A percentile compares a stretch with the other conserved stretches of the same genome.
Evolutionary conservation across 2,329 filamentous ascomycete species (phyloP).

Genomic region (Parastagonospora avenae): DNA sequence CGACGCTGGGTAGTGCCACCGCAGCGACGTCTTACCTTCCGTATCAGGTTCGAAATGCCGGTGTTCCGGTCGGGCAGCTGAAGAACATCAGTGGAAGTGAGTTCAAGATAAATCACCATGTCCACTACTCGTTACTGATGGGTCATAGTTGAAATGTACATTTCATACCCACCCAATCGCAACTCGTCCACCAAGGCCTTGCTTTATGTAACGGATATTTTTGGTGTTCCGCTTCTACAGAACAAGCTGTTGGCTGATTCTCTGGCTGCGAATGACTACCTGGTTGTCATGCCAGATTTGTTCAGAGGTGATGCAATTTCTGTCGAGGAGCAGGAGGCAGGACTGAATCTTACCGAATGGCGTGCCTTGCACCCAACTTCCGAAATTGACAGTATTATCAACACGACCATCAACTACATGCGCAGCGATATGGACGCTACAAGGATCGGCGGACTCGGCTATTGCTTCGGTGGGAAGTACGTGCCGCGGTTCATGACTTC

Average conservation of each 20-base stretch:
- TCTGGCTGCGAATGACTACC: slow-evolving; percentile 39
- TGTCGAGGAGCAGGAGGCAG: slow-evolving; percentile 60
- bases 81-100: slow-evolving; percentile 34
- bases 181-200: slow-evolving; percentile 31
- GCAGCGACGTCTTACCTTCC: slow-evolving; percentile 5
- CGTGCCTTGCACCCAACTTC: slow-evolving; percentile 51
- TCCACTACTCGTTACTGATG: not conserved
- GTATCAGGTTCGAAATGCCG: slow-evolving; percentile 16
- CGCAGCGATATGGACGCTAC: slow-evolving; percentile 60
- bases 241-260: slow-evolving; percentile 44
- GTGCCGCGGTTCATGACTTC: slow-evolving; percentile 65
- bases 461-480: slow-evolving; percentile 80
- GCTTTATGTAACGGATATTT: slow-evolving; percentile 45
- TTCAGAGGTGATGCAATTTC: slow-evolving; percentile 39
- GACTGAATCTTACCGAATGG: slow-evolving; percentile 64
- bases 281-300: slow-evolving; percentile 43
- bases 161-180: slow-evolving; percentile 22
- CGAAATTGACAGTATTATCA: slow-evolving; percentile 56
- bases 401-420: slow-evolving; percentile 61
- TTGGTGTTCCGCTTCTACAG: slow-evolving; percentile 38
- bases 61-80: slow-evolving; percentile 20
- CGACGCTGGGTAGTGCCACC: not conserved
- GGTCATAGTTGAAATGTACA: slow-evolving; percentile 24
- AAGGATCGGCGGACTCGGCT: slow-evolving; percentile 68
- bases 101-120: not conserved